Evolutionary conservation across 179 eudicot genomes (phyloP), one percentile per base, ranked within the genome.

Genomic region (Camellia oleifera): DNA sequence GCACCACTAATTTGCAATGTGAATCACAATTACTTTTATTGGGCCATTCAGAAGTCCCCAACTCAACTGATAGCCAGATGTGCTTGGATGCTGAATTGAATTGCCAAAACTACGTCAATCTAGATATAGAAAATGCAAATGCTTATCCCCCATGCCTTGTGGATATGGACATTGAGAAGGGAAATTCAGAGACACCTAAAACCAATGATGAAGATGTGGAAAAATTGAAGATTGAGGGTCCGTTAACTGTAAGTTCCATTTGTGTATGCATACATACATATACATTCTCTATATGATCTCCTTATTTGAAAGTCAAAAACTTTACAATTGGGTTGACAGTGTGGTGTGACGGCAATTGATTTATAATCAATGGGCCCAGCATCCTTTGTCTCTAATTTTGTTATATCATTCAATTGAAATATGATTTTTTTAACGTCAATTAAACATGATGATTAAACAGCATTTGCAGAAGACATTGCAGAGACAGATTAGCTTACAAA

Each of bases 141-240:
- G 17, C 83, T 6, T 85, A 85, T 82, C 79, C 83, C 6, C 81
- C 87, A 77, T 86, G 90, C 58, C 14, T 76, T 20, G 81, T 89
- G 32, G 81, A 86, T 62, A 82, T 83, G 4, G 95, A 92, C 82
- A 72, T 90, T 68, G 98, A 91, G 84, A 91, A 91, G 73, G 94
- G 97, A 60, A 80, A 58, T 74, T 52, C 80, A 1, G 90, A 85
- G 63, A 84, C 70, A 17, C 70, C 83, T 13, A 89, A 77, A 76
- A 84, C 77, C 76, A 77, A 82, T 50, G 88, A 85, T 50, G 90
- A 91, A 76, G 79, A 86, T 73, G 72, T 83, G 67, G 86, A 77
- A 40, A 86, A 80, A 57, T 74, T 88, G 81, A 91, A 90, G 83
- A 77, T 85, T 76, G 94, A 92, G 82, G 88, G 86, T 83, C 80